These are phyloP conservation scores for Phytophthora hybrid DNA, from an alignment of 352 stramenopile species.

Conservation along the genomic window DNA sequence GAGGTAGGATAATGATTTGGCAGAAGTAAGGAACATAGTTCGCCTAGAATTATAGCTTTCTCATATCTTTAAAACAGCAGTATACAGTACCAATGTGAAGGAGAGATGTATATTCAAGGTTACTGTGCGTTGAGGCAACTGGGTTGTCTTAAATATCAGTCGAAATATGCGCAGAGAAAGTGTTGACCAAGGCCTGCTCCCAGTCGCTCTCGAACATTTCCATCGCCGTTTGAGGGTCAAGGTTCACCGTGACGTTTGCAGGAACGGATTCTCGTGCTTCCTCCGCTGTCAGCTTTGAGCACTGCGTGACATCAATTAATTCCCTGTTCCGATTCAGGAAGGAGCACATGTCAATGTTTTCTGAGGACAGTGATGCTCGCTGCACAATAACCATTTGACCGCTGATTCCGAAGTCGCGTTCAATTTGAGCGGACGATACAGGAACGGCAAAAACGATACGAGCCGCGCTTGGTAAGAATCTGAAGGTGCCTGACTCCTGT, in stretches of 20 bases:
- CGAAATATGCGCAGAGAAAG: constrained; percentile 14
- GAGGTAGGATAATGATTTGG: too few relatives aligned
- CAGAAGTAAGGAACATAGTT: too few relatives aligned
- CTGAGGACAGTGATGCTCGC: neutral
- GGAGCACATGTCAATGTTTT: neutral
- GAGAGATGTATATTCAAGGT: too few relatives aligned
- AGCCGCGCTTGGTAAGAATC: neutral
- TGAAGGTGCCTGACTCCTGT: neutral
- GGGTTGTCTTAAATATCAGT: neutral
- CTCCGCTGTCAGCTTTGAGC: too few relatives aligned
- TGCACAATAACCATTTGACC: neutral
- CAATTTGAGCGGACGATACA: neutral
- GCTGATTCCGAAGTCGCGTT: neutral
- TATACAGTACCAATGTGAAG: too few relatives aligned
- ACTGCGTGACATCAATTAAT: too few relatives aligned
- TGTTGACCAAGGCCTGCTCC: constrained; percentile 11
- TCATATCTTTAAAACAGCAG: too few relatives aligned
- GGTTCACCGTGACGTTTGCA: too few relatives aligned
- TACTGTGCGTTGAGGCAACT: too few relatives aligned
- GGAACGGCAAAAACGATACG: neutral
- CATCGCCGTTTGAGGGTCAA: constrained; percentile 12
- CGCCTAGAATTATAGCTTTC: too few relatives aligned
- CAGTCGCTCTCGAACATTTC: constrained; percentile 21
- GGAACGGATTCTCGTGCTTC: too few relatives aligned
- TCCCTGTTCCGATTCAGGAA: neutral